Evolutionary conservation across 345 rosid genomes (phyloP), one percentile per base, ranked within the genome.

Genomic region (Kandelia obovata): DNA sequence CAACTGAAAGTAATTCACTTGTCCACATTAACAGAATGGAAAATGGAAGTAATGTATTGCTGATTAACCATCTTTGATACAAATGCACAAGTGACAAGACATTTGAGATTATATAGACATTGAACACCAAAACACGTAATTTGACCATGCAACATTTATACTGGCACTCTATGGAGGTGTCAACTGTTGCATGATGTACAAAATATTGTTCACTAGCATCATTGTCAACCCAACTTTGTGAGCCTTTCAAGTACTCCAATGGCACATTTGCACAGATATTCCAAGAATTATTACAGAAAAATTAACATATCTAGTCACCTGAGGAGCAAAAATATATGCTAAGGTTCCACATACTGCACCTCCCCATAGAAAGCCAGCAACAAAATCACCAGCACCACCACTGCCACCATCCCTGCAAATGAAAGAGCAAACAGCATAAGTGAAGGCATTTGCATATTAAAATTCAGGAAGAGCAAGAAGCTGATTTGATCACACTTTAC

Each of bases 311-410:
- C 56, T 43, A 71, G 64, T 66, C 61, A 93, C 97, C 96, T 91
- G 96, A 28, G 98, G 97, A 61, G 98, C 93, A 79, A 86, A 92
- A 59, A 86, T 53, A 78, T 90, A 93, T 1, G 90, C 90, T 55
- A 87, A 70, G 19, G 95, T 84, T 74, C 97, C 98, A 74, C 83
- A 87, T 35, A 94, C 71, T 30, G 97, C 97, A 53, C 97, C 98
- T 53, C 97, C 97, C 71, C 89, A 69, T 58, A 94, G 79, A 78
- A 94, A 94, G 63, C 98, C 96, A 65, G 95, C 92, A 19, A 83
- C 64, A 83, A 94, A 94, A 73, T 89, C 96, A 77, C 77, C 69
- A 39, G 87, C 79, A 64, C 92, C 90, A n/a, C 84, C 79, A 62
- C 81, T 78, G 66, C 61, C 72, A 49, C 87, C 84, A 37, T 84